Evolutionary conservation across 805 yeast species (phyloP).

Genomic region (Wickerhamiella sergipiensis): DNA sequence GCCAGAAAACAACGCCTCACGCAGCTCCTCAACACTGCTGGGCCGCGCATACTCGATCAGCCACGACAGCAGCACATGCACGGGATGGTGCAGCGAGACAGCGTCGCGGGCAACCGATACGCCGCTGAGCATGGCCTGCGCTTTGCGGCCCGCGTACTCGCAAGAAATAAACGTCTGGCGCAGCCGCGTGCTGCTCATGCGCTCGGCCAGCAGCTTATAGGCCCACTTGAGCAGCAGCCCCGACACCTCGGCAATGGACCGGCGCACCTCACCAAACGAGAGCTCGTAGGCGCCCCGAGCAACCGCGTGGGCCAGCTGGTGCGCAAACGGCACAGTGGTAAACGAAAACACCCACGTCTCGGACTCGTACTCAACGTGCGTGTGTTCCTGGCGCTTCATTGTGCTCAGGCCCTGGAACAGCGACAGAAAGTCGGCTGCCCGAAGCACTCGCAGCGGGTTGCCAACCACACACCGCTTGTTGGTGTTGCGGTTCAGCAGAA

Average conservation of each 20-base stretch:
- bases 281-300: conserved; percentile 23
- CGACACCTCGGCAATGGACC: conserved; percentile 17
- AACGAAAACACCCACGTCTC: conserved; percentile 67
- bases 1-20: conserved; percentile 11
- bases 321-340: conserved; percentile 52
- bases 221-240: conserved; percentile 19
- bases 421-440: conserved; percentile 49
- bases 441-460: conserved; percentile 35
- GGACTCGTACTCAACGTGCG: conserved; percentile 83
- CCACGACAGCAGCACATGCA: conserved; percentile 63
- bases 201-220: background rate
- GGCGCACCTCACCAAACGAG: conserved; percentile 2
- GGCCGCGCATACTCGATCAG: conserved; percentile 39
- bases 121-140: background rate
- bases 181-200: background rate
- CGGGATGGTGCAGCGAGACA: conserved; percentile 66
- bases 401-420: conserved; percentile 71
- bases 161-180: background rate
- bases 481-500: conserved; percentile 56
- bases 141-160: conserved; percentile 1
- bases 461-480: conserved; percentile 35
- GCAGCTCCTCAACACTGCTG: conserved; percentile 14
- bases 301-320: conserved; percentile 31
- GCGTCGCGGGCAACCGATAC: conserved; percentile 29
- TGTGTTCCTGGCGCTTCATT: conserved; percentile 54